phyloP scores from a whole-genome alignment of 495 filamentous ascomycete species.

The Aspergillus asperescens region DNA sequence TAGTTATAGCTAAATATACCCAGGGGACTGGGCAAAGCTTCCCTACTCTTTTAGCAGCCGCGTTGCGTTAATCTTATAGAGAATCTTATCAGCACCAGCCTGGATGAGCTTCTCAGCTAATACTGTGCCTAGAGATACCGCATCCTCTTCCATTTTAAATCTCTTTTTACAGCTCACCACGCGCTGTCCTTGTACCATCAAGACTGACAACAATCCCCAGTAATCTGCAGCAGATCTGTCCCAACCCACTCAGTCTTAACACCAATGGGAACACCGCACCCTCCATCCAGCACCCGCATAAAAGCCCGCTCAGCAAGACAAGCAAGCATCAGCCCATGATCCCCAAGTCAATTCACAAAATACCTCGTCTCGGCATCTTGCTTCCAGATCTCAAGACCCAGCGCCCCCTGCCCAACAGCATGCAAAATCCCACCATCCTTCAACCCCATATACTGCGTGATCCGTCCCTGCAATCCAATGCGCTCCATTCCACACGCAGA shows the following conservation, averaged over 20 bases:
- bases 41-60: too few relatives aligned
- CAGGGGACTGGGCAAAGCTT: too few relatives aligned
- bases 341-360: slow-evolving; percentile 48
- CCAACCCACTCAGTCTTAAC: slow-evolving; percentile 46
- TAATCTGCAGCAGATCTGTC: too few relatives aligned
- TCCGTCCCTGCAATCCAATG: slow-evolving; percentile 54
- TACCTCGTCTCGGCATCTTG: slow-evolving; percentile 50
- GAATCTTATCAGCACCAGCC: too few relatives aligned
- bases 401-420: slow-evolving; percentile 78
- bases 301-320: slow-evolving; percentile 65
- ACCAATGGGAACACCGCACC: slow-evolving; percentile 80
- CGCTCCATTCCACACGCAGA: slow-evolving; percentile 70
- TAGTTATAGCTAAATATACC: too few relatives aligned
- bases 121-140: too few relatives aligned
- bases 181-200: too few relatives aligned
- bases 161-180: too few relatives aligned
- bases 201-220: too few relatives aligned
- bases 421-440: slow-evolving; percentile 63
- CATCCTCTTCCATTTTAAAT: too few relatives aligned
- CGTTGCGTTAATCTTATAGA: slow-evolving; percentile 11
- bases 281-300: slow-evolving; percentile 73
- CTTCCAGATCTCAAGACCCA: slow-evolving; percentile 67
- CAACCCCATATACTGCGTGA: slow-evolving; percentile 61
- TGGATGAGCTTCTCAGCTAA: too few relatives aligned
- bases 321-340: slow-evolving; percentile 49